phyloP scores from a whole-genome alignment of 2,329 filamentous ascomycete species.

The Xylaria arbuscula region DNA sequence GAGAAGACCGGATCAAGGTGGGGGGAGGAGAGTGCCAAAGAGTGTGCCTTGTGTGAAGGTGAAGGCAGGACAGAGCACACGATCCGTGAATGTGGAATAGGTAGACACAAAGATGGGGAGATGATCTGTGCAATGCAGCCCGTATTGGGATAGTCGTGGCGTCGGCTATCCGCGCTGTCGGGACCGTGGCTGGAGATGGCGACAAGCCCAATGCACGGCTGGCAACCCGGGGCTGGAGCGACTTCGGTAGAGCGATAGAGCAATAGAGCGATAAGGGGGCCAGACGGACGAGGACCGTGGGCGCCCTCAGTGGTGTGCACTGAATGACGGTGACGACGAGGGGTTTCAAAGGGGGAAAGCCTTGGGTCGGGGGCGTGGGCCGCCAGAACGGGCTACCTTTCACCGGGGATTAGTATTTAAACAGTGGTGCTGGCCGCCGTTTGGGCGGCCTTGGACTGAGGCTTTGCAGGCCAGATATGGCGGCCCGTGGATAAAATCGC shows the following conservation, averaged over 20 bases:
- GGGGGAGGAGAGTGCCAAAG: not conserved
- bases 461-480: constrained; percentile 47
- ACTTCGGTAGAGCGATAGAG: constrained; percentile 15
- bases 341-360: constrained; percentile 28
- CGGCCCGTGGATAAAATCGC: constrained; percentile 44
- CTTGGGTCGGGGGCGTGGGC: constrained; percentile 41
- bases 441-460: constrained; percentile 41
- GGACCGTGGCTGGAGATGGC: constrained; percentile 34
- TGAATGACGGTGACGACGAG: not conserved
- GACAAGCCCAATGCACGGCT: constrained; percentile 36
- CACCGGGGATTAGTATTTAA: constrained; percentile 12
- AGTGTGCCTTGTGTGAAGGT: constrained; percentile 37
- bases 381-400: constrained; percentile 45
- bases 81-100: constrained; percentile 15
- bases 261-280: constrained; percentile 12
- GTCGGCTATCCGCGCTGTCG: constrained; percentile 39
- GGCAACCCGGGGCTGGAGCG: constrained; percentile 16
- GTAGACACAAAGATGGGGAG: not conserved
- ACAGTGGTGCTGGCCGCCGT: constrained; percentile 42
- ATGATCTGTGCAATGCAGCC: constrained; percentile 17
- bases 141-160: constrained; percentile 28
- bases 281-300: constrained; percentile 20
- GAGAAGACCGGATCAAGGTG: not conserved
- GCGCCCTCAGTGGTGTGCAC: constrained; percentile 42
- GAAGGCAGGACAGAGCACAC: constrained; percentile 6